Evolutionary conservation across 2,329 filamentous ascomycete species (phyloP), one percentile per base, ranked within the genome.

Genomic region (Dactylellina leptospora): DNA sequence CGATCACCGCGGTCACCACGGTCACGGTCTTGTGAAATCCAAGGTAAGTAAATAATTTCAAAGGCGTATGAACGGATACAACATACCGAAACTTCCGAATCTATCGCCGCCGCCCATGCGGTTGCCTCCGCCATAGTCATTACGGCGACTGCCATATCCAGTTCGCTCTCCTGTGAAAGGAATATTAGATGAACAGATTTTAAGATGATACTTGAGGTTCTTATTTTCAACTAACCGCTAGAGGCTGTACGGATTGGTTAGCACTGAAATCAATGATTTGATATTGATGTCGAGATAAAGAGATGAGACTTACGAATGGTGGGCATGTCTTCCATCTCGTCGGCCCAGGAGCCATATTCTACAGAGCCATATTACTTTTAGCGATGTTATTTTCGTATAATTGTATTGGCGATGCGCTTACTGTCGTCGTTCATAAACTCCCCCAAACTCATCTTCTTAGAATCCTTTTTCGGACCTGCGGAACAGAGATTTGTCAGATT

Each of bases 381-480:
- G 36, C 36, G 10, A 40, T 11, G 36, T n/a, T 36, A 13, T 28
- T 36, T 44, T n/a, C 16, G n/a, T 18, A 22, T 16, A 28, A 51
- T 36, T 36, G 45, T 55, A 55, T 55, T 10, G 16, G 61, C 30
- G 47, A 20, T 44, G 55, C 58, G 85, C 91, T 82, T 86, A 97
- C 93, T 89, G 82, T 92, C 86, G 82, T 97, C 92, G 80, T 86
- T 86, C 85, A 99, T 87, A 87, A 99, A 99, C 83, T 92, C 91
- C 85, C 92, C 91, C 80, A 97, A 88, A 85, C 91, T 92, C 90
- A 99, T 93, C 86, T 96, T 99, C 88, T 96, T 90, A 82, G 87
- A 85, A 83, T 96, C 89, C 84, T 92, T 90, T 85, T 96, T 96
- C 77, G 93, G 93, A 86, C 90, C 93, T 96, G 79, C 16, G n/a